Conservation (phyloP, 768 basidiomycete species). For the Flagelloscypha sp. region DNA sequence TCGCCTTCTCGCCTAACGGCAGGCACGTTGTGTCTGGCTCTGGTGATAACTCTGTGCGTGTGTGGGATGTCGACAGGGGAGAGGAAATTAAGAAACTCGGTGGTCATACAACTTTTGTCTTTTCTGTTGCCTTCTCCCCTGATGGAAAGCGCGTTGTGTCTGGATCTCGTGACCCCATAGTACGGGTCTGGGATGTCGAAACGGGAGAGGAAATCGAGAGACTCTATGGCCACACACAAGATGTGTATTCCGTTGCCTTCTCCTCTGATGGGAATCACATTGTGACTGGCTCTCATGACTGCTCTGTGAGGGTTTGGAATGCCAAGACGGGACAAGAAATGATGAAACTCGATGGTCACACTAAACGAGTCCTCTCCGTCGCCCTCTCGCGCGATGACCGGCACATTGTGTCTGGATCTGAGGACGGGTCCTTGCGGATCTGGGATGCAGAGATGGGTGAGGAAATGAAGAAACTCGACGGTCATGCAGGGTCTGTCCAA, state of each 20-base stretch:
- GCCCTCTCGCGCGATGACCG: too few relatives aligned
- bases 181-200: too few relatives aligned
- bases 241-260: slow-evolving; percentile 5
- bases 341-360: too few relatives aligned
- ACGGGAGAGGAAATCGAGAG: slow-evolving; percentile 2
- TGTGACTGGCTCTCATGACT: slow-evolving; percentile 8
- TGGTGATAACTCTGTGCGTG: slow-evolving; percentile 5
- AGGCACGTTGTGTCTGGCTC: slow-evolving; percentile 7
- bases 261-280: slow-evolving; percentile 9
- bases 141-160: too few relatives aligned
- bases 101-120: too few relatives aligned
- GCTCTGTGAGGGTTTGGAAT: slow-evolving; percentile 1
- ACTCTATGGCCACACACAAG: background rate
- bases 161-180: too few relatives aligned
- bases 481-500: slow-evolving; percentile 8
- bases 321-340: too few relatives aligned
- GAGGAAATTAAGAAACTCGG: too few relatives aligned
- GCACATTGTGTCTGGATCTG: too few relatives aligned
- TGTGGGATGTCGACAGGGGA: slow-evolving; percentile 9
- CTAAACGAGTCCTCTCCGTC: too few relatives aligned
- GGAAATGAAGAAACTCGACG: slow-evolving; percentile 2
- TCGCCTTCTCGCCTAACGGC: slow-evolving; percentile 15
- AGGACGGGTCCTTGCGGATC: too few relatives aligned
- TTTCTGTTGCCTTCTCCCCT: too few relatives aligned
- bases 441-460: slow-evolving; percentile 10